These are phyloP conservation scores for Suhomyces xylopsoci DNA, from an alignment of 805 yeast genomes.

Conservation along the genomic window DNA sequence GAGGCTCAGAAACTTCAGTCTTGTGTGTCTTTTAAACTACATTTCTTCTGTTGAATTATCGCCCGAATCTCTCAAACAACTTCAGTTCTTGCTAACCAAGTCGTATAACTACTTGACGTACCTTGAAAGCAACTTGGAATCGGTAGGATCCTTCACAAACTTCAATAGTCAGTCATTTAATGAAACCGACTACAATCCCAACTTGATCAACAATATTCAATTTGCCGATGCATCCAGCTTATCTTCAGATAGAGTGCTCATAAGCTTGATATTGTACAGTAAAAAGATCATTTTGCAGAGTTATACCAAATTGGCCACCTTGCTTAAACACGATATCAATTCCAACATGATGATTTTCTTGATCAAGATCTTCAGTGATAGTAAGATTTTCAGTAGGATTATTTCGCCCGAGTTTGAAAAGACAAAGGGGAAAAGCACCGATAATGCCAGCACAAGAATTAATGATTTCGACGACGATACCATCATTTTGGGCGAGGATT, in stretches of 20 bases:
- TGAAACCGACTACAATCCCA: constrained; percentile 28
- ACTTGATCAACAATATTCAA: constrained; percentile 26
- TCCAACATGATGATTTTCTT: constrained; percentile 41
- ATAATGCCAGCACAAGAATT: constrained; percentile 6
- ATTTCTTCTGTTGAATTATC: constrained; percentile 35
- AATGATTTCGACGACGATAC: constrained; percentile 22
- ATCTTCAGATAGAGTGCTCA: constrained; percentile 24
- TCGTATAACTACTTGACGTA: constrained; percentile 40
- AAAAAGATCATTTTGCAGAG: constrained; percentile 38
- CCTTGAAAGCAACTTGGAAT: constrained; percentile 35
- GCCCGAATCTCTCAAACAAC: constrained; percentile 40
- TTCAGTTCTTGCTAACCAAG: constrained; percentile 40
- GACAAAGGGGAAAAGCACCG: constrained; percentile 17
- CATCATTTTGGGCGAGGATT: constrained; percentile 45
- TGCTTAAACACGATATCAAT: constrained; percentile 37
- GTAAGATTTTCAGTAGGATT: constrained; percentile 24
- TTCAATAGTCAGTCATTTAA: constrained; percentile 27
- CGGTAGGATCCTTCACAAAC: constrained; percentile 31
- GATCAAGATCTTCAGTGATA: constrained; percentile 35
- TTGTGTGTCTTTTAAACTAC: constrained; percentile 39
- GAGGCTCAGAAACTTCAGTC: constrained; percentile 35
- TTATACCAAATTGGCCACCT: constrained; percentile 29
- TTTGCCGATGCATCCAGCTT: constrained; percentile 24
- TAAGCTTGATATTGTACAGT: constrained; percentile 33
- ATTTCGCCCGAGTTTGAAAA: constrained; percentile 11